Evolutionary conservation across 257 asterid genomes (phyloP).

Genomic region (Paulownia fortunei): DNA sequence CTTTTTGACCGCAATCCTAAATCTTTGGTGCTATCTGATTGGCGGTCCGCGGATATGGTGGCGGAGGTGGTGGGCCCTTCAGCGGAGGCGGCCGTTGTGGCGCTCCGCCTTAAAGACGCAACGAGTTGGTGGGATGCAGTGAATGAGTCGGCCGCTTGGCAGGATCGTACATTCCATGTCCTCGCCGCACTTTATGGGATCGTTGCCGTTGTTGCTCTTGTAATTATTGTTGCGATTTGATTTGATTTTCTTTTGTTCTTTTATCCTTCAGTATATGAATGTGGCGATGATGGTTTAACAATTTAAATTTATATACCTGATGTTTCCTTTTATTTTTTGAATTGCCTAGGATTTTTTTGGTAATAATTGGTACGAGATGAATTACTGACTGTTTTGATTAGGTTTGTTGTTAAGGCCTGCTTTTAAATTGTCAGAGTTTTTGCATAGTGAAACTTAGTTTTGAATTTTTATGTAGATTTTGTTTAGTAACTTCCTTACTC

Average conservation of each 20-base stretch:
- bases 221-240: conserved; percentile 34
- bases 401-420: not conserved
- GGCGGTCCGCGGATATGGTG: conserved; percentile 51
- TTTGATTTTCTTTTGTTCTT: not conserved
- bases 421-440: not conserved
- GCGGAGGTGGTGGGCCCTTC: conserved; percentile 50
- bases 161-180: conserved; percentile 73
- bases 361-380: not conserved
- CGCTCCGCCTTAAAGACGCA: conserved; percentile 67
- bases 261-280: not conserved
- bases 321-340: not conserved
- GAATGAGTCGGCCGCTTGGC: conserved; percentile 74
- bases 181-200: conserved; percentile 78
- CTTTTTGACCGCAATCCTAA: conserved; percentile 31
- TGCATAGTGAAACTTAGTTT: not conserved
- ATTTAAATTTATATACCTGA: not conserved
- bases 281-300: not conserved
- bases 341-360: too few relatives aligned
- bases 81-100: conserved; percentile 49
- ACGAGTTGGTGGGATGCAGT: conserved; percentile 85
- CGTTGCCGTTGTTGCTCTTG: conserved; percentile 81
- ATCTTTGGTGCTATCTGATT: conserved; percentile 17
- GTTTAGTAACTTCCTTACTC: not conserved
- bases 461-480: not conserved
- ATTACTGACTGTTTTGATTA: not conserved